A percentile compares a stretch with the other conserved stretches of the same genome.
These are phyloP conservation scores for Nakaseomyces bracarensis DNA, from an alignment of 1,139 yeast species.

Conservation along the genomic window DNA sequence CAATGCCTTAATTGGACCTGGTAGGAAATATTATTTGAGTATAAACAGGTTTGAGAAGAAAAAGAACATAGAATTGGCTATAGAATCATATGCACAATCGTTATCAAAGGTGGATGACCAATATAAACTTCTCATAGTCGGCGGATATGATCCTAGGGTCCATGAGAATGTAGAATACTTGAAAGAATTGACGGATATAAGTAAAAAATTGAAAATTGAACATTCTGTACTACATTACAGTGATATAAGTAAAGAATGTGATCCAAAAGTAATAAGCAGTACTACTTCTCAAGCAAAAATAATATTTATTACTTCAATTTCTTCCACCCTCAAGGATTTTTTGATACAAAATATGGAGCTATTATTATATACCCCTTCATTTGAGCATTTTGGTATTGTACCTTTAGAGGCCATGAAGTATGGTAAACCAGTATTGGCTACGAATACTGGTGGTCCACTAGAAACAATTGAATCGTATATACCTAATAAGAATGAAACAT, in stretches of 20 bases:
- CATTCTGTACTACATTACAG: conserved; percentile 41
- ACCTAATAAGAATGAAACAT: conserved; percentile 34
- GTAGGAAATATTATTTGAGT: conserved; percentile 47
- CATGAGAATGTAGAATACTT: conserved; percentile 70
- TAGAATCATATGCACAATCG: conserved; percentile 47
- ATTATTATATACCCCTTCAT: conserved; percentile 78
- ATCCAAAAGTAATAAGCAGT: conserved; percentile 15
- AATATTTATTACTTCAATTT: conserved; percentile 72
- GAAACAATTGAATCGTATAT: conserved; percentile 57
- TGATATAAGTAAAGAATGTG: conserved; percentile 35
- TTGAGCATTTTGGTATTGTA: conserved; percentile 95
- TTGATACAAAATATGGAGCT: conserved; percentile 51
- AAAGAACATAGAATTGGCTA: conserved; percentile 73
- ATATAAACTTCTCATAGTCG: conserved; percentile 60
- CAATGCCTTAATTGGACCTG: conserved; percentile 15
- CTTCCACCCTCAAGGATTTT: conserved; percentile 55
- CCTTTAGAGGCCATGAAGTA: conserved; percentile 90
- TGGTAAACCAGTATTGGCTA: conserved; percentile 78
- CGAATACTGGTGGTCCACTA: conserved; percentile 85
- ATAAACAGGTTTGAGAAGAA: conserved; percentile 84
- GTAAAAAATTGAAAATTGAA: conserved; percentile 40
- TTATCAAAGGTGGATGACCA: conserved; percentile 19
- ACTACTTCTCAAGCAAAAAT: conserved; percentile 35
- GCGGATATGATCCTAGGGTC: conserved; percentile 84
- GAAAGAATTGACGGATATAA: conserved; percentile 46